Percentiles rank a stretch among this genome's conserved stretches.
Conservation (phyloP, 768 basidiomycete genomes). For the Suillus discolor region DNA sequence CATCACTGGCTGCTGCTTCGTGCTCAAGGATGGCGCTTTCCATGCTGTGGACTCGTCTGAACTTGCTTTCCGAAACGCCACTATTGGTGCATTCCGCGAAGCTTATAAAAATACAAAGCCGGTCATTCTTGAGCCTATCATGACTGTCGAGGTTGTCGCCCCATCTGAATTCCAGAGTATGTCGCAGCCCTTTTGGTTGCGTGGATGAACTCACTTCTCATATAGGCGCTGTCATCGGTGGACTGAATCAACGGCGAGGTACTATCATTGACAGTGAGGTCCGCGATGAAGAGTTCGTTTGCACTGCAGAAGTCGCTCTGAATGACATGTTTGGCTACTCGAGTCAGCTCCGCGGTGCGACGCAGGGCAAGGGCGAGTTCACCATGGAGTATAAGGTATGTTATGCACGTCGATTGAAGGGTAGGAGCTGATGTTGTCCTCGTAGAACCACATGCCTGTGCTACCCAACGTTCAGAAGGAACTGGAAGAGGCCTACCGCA, state of each 20-base stretch:
- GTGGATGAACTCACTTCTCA: conserved; percentile 8
- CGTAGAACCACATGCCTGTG: conserved; percentile 78
- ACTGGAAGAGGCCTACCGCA: conserved; percentile 83
- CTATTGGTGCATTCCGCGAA: conserved; percentile 92
- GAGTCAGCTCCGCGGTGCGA: conserved; percentile 87
- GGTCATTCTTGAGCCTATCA: conserved; percentile 95
- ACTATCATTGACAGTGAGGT: conserved; percentile 96
- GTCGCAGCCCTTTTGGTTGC: conserved; percentile 19
- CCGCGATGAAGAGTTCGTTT: conserved; percentile 95
- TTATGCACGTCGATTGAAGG: conserved; percentile 11
- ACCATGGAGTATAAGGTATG: conserved; percentile 78
- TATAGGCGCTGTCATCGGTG: conserved; percentile 86
- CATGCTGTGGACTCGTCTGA: conserved; percentile 97
- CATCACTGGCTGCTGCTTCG: conserved; percentile 82
- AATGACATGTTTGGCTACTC: conserved; percentile 99
- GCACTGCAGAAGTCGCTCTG: conserved; percentile 87
- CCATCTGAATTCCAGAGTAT: conserved; percentile 93
- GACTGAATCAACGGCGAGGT: conserved; percentile 88
- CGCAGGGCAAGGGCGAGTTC: conserved; percentile 95
- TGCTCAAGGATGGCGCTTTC: conserved; percentile 89
- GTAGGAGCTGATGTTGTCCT: conserved; percentile 5
- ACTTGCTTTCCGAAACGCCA: conserved; percentile 89
- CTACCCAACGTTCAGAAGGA: conserved; percentile 87
- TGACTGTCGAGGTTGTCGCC: conserved; percentile 97
- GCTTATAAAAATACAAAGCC: conserved; percentile 76